Base-by-base conservation (phyloP, 2,329 filamentous ascomycete species). In the Podosphaera xanthii region DNA sequence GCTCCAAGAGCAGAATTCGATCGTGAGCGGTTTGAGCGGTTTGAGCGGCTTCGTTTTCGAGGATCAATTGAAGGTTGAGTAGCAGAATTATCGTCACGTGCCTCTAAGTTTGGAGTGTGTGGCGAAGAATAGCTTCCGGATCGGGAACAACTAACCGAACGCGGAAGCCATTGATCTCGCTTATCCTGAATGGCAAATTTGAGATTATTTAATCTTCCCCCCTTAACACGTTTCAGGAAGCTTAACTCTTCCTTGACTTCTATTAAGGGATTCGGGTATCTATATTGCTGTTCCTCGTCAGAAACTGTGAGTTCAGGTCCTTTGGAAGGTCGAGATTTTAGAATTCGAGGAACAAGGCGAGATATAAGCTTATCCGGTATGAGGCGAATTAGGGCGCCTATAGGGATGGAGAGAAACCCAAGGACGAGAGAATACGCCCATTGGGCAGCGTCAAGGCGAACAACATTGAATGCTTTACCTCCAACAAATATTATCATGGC, bases 371-470 rank as follows among this genome's bases (percentile, higher is more conserved):
- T 75, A 68, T 97, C 90, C 0, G 92, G 92, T 58, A 97, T 77
- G 34, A 87, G 75, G 55, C 92, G 86, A 61, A 97, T 84, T 38
- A 87, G 73, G 33, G 91, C 76, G 60, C 87, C 92, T 59, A 94
- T 76, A 0, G 89, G 87, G 36, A 97, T 81, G 22, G 91, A 95
- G n/a, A 94, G 72, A 63, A 85, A 75, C 38, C 90, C 89, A 44
- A 94, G 79, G 34, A 92, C 76, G 60, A 98, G 78, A 6, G 89
- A 94, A 64, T 92, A 85, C 6, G 76, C 90, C 92, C 91, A 97
- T 69, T 95, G 84, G 10, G 77, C 73, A n/a, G 78, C 79, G 22
- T 82, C 82, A 64, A 96, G 76, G 7, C 71, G 76, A 0, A 75
- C 72, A 0, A 69, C 62, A 1, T 80, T 79, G 75, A 97, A 94